Evolutionary conservation across 176 grass and related monocot species (phyloP).

Genomic region (Aegilops tauschii): DNA sequence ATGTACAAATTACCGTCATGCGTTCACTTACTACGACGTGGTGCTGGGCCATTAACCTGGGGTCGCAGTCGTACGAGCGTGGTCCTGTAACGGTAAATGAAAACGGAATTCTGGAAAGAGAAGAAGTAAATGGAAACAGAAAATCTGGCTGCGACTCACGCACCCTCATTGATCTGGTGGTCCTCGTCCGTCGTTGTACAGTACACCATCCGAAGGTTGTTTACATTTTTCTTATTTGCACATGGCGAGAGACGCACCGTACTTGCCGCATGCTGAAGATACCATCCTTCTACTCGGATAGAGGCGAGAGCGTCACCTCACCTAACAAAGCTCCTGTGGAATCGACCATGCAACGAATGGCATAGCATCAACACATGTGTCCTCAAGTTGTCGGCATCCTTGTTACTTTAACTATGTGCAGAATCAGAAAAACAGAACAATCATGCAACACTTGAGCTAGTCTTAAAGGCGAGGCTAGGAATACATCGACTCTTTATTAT

Average conservation of each 20-base stretch:
- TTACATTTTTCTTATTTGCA: no score
- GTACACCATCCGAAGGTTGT: background rate
- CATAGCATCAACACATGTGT: background rate
- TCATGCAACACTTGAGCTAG: no score
- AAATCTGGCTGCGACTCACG: background rate
- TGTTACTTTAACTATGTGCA: no score
- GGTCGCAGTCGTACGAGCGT: background rate
- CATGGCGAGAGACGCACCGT: background rate
- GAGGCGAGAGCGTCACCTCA: conserved; percentile 20
- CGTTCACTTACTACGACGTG: background rate
- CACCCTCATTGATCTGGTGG: background rate
- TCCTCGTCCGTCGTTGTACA: conserved; percentile 19
- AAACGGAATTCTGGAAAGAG: background rate
- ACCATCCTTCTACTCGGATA: background rate
- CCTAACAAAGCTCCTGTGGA: conserved; percentile 8
- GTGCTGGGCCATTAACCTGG: conserved; percentile 26
- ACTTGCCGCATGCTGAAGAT: background rate
- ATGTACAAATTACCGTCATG: background rate
- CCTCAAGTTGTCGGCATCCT: no score
- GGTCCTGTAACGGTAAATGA: conserved; percentile 11
- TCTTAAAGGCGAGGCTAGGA: no score
- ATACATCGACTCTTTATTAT: no score
- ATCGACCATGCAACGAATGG: background rate
- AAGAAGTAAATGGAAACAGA: no score
- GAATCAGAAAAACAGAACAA: no score